Evolutionary conservation across 2,329 filamentous ascomycete genomes (phyloP), one percentile per base, ranked within the genome.

Genomic region (Blumeriella jaapii): DNA sequence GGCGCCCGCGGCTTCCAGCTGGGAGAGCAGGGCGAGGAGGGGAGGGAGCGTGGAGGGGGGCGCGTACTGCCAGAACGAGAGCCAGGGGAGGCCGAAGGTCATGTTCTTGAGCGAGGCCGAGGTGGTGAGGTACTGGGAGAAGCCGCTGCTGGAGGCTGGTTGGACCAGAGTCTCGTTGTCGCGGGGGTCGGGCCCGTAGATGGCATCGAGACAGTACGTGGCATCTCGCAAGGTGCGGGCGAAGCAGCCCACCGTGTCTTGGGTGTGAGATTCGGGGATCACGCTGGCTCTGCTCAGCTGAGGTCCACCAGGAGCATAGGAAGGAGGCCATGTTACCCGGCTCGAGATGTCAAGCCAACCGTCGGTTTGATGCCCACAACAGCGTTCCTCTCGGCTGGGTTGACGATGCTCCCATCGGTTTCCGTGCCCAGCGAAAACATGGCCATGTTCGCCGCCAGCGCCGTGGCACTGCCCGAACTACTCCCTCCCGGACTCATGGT

Each of bases 311-410:
- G 12, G 10, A 8, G 12, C 12, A 3, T 24, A n/a, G 22, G 20
- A 11, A 22, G 22, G 7, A n/a, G 7, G 4, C 7, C 7, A 24
- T 3, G 4, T 8, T 36, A 52, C 51, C 64, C 72, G 13, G 59
- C 64, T 11, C 78, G 62, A 6, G 78, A 82, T 0, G 78, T 83
- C 32, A 83, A 56, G 0, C 81, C 81, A 5, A 85, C 76, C 1
- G 79, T 85, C 1, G 81, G 79, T 58, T 85, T 86, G 54, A 86
- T 69, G 3, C 81, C 81, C 2, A 85, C 78, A 2, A 86, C 53
- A 2, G 65, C 68, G 50, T 81, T 82, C 4, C 77, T 62, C 53
- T 78, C 70, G 1, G 81, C 78, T 0, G 82, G 82, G 52, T 73
- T 77, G 50, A 84, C 82, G 11, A 86, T 65, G 57, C 69, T 75